These are phyloP conservation scores for Termitomyces sp. DNA, from an alignment of 768 basidiomycete species.

Conservation along the genomic window DNA sequence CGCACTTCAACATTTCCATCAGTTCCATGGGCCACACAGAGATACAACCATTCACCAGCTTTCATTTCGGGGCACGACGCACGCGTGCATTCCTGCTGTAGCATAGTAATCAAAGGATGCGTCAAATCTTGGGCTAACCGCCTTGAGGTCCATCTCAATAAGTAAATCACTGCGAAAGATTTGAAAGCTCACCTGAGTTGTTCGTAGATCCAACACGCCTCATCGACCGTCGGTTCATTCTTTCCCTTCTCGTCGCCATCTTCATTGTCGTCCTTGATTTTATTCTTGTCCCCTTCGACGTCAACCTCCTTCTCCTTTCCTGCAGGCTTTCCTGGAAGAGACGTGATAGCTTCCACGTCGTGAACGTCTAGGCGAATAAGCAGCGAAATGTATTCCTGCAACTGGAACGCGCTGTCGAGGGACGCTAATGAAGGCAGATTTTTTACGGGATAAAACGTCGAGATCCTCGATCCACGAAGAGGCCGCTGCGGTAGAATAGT, in stretches of 20 bases:
- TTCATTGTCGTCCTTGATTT: conserved; percentile 18
- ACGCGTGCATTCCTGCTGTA: conserved; percentile 85
- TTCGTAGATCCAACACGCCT: conserved; percentile 80
- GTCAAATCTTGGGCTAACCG: conserved; percentile 86
- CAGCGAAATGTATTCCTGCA: conserved; percentile 90
- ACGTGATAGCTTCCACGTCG: conserved; percentile 77
- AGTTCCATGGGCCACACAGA: conserved; percentile 92
- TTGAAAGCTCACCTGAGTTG: conserved; percentile 35
- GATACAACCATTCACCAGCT: conserved; percentile 96
- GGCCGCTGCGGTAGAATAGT: conserved; percentile 54
- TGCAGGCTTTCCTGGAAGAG: conserved; percentile 55
- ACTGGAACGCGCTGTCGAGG: conserved; percentile 88
- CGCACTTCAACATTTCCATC: conserved; percentile 82
- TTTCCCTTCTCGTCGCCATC: conserved; percentile 28
- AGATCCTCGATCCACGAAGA: conserved; percentile 69
- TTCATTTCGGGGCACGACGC: conserved; percentile 95
- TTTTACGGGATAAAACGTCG: conserved; percentile 76
- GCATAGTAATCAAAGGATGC: conserved; percentile 76
- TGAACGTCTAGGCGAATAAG: conserved; percentile 84
- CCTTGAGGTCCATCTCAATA: conserved; percentile 28
- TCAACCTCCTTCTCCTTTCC: conserved; percentile 26
- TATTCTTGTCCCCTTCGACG: conserved; percentile 22
- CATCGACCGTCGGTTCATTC: conserved; percentile 62
- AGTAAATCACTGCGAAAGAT: background rate
- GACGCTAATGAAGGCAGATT: conserved; percentile 61